phyloP scores from a whole-genome alignment of 192 early-diverging fungal genomes.

The Backusella sp. region DNA sequence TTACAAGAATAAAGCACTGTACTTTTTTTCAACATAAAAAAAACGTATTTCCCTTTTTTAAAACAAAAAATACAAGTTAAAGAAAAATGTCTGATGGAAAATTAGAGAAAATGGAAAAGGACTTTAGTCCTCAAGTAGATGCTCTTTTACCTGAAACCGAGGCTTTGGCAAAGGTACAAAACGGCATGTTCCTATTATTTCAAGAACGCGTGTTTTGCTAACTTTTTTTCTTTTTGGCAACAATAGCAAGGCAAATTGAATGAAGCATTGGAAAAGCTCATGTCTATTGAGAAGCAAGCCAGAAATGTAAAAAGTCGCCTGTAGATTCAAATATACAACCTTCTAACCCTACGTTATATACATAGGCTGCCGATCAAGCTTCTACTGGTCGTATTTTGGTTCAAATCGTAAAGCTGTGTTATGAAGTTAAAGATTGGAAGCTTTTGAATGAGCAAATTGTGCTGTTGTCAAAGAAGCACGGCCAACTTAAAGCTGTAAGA shows the following conservation, averaged over 20 bases:
- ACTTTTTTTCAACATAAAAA: not conserved
- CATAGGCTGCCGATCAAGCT: slow-evolving; percentile 78
- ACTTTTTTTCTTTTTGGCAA: not conserved
- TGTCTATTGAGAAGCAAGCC: slow-evolving; percentile 92
- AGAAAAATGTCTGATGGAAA: slow-evolving; percentile 48
- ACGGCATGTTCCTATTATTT: not conserved
- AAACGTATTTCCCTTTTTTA: not conserved
- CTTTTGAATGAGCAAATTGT: slow-evolving; percentile 90
- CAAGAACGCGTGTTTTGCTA: not conserved
- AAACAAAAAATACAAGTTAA: not conserved
- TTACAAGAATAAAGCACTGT: not conserved
- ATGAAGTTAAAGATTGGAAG: slow-evolving; percentile 78
- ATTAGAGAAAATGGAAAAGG: slow-evolving; percentile 89
- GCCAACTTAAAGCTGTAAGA: slow-evolving; percentile 81
- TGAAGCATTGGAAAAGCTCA: slow-evolving; percentile 87
- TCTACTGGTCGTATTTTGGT: slow-evolving; percentile 89
- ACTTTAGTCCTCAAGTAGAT: slow-evolving; percentile 80
- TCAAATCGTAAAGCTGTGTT: slow-evolving; percentile 73
- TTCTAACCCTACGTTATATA: not conserved
- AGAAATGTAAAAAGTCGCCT: slow-evolving; percentile 64
- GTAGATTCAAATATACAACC: not conserved
- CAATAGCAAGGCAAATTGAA: slow-evolving; percentile 64
- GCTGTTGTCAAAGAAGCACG: slow-evolving; percentile 95
- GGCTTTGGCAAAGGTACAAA: slow-evolving; percentile 57
- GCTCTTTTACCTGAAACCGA: slow-evolving; percentile 79